phyloP scores from a whole-genome alignment of 495 filamentous ascomycete species.

The Friedmanniomyces endolithicus region DNA sequence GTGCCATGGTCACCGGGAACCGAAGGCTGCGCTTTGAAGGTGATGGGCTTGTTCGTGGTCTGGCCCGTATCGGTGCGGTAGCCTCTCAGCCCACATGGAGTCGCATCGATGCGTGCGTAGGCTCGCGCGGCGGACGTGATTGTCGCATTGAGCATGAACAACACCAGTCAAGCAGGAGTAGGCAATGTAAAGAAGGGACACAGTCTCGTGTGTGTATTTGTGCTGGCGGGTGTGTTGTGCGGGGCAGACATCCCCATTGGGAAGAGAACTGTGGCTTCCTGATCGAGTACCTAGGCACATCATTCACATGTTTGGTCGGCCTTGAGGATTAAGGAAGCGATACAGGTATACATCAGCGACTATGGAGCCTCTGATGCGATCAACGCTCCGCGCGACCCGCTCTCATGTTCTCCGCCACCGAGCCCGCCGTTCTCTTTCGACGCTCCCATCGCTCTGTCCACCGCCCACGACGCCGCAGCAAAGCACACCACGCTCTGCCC shows the following conservation, averaged over 20 bases:
- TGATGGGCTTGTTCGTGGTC: background rate
- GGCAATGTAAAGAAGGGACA: no score
- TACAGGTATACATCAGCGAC: background rate
- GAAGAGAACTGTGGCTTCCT: background rate
- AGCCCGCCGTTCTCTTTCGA: constrained; percentile 6
- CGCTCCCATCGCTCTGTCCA: constrained; percentile 2
- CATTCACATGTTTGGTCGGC: no score
- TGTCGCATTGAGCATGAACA: background rate
- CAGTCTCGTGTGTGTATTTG: no score
- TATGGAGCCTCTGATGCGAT: constrained; percentile 5
- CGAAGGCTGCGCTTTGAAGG: constrained; percentile 7
- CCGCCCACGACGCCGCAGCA: background rate
- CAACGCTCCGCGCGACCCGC: constrained; percentile 9
- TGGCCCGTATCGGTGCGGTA: background rate
- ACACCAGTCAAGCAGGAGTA: no score
- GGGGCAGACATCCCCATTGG: background rate
- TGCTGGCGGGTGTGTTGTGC: no score
- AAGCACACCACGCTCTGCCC: constrained; percentile 23
- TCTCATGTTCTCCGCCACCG: background rate
- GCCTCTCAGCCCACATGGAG: background rate
- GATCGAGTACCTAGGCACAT: background rate
- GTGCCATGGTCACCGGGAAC: constrained; percentile 12
- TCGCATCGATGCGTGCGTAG: background rate
- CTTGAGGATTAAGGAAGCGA: background rate
- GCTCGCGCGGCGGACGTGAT: background rate